These are phyloP conservation scores for Torulaspora maleeae DNA, from an alignment of 805 yeast genomes.

Conservation along the genomic window DNA sequence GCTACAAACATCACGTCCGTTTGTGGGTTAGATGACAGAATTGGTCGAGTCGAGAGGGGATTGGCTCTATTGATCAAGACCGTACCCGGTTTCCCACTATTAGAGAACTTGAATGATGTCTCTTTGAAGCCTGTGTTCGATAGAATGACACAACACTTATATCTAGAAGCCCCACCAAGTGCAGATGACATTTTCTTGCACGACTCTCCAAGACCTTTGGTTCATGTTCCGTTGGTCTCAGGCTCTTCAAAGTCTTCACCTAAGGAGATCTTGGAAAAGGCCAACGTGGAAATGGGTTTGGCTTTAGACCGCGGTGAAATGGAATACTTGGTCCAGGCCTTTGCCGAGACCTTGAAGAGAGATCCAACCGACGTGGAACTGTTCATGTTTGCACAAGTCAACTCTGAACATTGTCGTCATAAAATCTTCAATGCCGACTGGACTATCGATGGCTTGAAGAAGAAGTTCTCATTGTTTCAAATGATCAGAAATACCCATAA, in stretches of 20 bases:
- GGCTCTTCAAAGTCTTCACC: constrained; percentile 30
- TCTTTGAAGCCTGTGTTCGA: constrained; percentile 74
- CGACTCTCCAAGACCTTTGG: constrained; percentile 79
- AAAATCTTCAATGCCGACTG: constrained; percentile 98
- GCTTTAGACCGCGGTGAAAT: constrained; percentile 96
- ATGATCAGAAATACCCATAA: constrained; percentile 95
- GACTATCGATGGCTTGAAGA: constrained; percentile 82
- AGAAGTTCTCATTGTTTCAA: constrained; percentile 73
- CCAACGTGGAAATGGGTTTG: constrained; percentile 80
- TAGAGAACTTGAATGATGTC: constrained; percentile 49
- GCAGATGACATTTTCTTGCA: constrained; percentile 69
- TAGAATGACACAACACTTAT: constrained; percentile 86
- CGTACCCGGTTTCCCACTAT: constrained; percentile 64
- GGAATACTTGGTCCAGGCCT: constrained; percentile 78
- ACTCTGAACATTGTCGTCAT: constrained; percentile 99
- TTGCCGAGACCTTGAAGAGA: constrained; percentile 67
- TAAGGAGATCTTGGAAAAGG: constrained; percentile 58
- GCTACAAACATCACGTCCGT: constrained; percentile 92
- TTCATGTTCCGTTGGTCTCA: constrained; percentile 59
- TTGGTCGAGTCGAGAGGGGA: constrained; percentile 91
- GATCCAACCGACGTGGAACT: constrained; percentile 97
- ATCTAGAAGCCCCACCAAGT: constrained; percentile 55
- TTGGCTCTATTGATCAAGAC: constrained; percentile 66
- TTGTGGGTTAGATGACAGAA: constrained; percentile 68
- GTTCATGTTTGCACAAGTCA: constrained; percentile 99